Evolutionary conservation across 2,329 filamentous ascomycete species (phyloP).

Genomic region (Fusarium albosuccineum): DNA sequence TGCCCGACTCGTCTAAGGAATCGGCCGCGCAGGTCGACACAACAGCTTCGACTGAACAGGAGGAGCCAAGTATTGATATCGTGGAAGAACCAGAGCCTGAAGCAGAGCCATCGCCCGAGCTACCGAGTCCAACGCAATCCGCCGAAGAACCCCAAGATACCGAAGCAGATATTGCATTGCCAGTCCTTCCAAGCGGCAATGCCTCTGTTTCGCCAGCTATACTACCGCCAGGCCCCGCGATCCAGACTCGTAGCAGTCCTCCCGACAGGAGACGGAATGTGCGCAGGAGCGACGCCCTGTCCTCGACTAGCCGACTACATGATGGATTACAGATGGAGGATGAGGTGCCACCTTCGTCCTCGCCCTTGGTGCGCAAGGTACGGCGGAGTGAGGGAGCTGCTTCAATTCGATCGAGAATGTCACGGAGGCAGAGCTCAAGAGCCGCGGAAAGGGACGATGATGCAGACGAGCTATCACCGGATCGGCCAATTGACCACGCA

Average conservation of each 20-base stretch:
- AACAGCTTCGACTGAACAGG: conserved; percentile 6
- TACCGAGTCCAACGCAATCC: conserved; percentile 27
- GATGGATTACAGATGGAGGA: conserved; percentile 52
- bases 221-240: conserved; percentile 10
- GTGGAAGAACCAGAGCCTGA: conserved; percentile 11
- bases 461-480: conserved; percentile 52
- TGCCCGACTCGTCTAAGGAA: conserved; percentile 50
- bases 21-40: conserved; percentile 34
- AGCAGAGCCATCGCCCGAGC: conserved; percentile 1
- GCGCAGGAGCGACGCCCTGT: conserved; percentile 51
- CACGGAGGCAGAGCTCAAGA: conserved; percentile 39
- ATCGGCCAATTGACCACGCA: conserved; percentile 24
- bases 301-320: conserved; percentile 60
- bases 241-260: conserved; percentile 60
- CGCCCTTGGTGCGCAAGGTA: conserved; percentile 59
- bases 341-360: conserved; percentile 51
- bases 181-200: conserved; percentile 34
- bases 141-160: conserved; percentile 10
- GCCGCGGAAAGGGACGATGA: conserved; percentile 41
- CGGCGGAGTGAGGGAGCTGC: conserved; percentile 51
- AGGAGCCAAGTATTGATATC: background rate
- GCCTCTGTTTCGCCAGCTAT: conserved; percentile 22
- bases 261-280: conserved; percentile 61
- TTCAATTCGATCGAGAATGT: conserved; percentile 50
- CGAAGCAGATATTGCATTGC: conserved; percentile 39